Percentiles rank a stretch among this genome's conserved stretches.
phyloP scores from a whole-genome alignment of 352 stramenopile genomes.

The Thraustochytrium sp. region DNA sequence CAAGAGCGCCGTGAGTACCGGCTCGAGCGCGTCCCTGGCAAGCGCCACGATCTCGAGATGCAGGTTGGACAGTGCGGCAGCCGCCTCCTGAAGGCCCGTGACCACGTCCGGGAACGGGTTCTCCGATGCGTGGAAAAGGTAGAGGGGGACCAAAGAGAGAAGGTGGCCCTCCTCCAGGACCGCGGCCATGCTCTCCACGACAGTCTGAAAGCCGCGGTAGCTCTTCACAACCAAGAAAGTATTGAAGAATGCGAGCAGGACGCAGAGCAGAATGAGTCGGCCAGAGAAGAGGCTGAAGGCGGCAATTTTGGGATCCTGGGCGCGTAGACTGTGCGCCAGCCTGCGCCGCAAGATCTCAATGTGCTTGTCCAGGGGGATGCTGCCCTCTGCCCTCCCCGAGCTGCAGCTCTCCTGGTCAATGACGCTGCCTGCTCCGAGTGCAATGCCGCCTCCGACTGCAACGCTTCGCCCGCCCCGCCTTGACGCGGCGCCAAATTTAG shows the following conservation, averaged over 20 bases:
- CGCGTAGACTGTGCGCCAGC: not conserved
- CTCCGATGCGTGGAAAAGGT: not conserved
- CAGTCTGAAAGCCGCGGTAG: not conserved
- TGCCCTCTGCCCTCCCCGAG: not conserved
- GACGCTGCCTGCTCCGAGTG: not conserved
- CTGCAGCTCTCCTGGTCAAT: not conserved
- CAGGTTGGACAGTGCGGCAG: not conserved
- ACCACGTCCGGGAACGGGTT: not conserved
- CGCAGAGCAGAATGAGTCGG: not conserved
- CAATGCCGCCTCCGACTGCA: too few species aligned
- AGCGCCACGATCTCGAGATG: not conserved
- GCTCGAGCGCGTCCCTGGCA: not conserved
- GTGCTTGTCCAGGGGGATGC: not conserved
- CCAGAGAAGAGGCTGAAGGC: not conserved
- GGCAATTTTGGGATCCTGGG: not conserved
- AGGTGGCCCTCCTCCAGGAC: not conserved
- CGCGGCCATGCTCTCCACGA: not conserved
- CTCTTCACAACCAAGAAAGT: not conserved
- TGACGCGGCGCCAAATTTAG: not conserved
- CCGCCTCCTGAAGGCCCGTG: not conserved
- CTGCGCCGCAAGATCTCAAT: conserved; percentile 1
- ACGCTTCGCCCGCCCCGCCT: too few species aligned
- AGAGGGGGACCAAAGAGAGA: not conserved
- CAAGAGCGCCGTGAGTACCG: not conserved
- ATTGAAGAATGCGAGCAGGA: not conserved